Conservation (phyloP, 352 stramenopile species). For the Phytopythium ostracodes region DNA sequence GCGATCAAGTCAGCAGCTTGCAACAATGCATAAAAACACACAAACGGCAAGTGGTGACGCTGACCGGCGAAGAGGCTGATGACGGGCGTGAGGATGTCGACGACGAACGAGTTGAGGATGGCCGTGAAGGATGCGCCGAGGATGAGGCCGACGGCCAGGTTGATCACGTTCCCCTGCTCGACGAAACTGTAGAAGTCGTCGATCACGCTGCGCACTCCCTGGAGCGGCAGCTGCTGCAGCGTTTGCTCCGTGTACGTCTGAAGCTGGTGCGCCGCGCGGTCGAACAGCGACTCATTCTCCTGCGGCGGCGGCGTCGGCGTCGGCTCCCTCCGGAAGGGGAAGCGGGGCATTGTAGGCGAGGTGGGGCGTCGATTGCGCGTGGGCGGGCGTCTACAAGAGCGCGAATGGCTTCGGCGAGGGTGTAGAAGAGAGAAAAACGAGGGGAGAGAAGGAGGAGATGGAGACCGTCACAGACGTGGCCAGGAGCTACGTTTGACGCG, state of each 20-base stretch:
- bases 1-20: not conserved
- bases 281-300: constrained; percentile 20
- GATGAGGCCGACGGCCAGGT: constrained; percentile 66
- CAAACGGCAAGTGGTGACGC: not conserved
- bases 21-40: too few species aligned
- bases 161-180: constrained; percentile 72
- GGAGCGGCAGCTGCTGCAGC: constrained; percentile 16
- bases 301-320: constrained; percentile 11
- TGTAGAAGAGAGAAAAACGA: not conserved
- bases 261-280: constrained; percentile 12
- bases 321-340: constrained; percentile 5
- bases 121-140: constrained; percentile 57
- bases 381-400: not conserved
- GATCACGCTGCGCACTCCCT: constrained; percentile 27
- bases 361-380: not conserved
- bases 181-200: constrained; percentile 73
- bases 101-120: constrained; percentile 72
- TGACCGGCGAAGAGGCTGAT: constrained; percentile 71
- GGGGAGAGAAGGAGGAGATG: not conserved
- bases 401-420: not conserved
- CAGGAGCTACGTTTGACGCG: not conserved
- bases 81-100: constrained; percentile 58
- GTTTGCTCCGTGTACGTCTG: constrained; percentile 12
- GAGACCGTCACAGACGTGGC: not conserved
- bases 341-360: not conserved